These are phyloP conservation scores for Plasmodium cynomolgi DNA, from an alignment of 169 alveolate species.

Conservation along the genomic window DNA sequence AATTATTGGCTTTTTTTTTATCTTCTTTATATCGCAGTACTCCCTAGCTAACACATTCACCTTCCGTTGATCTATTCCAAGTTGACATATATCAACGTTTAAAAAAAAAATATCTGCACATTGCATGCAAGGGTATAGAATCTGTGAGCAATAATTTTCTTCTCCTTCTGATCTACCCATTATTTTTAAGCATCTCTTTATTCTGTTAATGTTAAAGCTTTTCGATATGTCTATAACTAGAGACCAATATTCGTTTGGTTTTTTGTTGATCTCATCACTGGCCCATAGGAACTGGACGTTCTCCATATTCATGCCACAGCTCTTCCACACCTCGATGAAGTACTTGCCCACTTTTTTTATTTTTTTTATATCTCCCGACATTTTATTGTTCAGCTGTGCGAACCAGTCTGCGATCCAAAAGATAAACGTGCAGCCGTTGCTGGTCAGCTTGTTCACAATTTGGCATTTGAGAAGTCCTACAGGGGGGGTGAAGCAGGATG, in stretches of 20 bases:
- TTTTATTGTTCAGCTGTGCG: conserved; percentile 98
- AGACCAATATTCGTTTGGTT: conserved; percentile 97
- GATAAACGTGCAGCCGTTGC: conserved; percentile 96
- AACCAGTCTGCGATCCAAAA: conserved; percentile 99
- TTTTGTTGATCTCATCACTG: conserved; percentile 96
- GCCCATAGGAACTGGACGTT: conserved; percentile 99
- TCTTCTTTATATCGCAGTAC: conserved; percentile 90
- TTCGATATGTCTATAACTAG: conserved; percentile 96
- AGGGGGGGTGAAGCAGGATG: neutral
- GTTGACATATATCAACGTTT: conserved; percentile 98
- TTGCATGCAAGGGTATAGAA: conserved; percentile 98
- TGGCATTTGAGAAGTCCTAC: conserved; percentile 82
- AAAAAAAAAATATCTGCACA: conserved; percentile 98
- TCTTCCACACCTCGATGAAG: conserved; percentile 99
- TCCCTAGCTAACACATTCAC: conserved; percentile 98
- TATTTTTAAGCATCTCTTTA: conserved; percentile 97
- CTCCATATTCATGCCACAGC: conserved; percentile 99
- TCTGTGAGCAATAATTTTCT: conserved; percentile 93
- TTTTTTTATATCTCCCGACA: conserved; percentile 98
- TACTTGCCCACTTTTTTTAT: conserved; percentile 96
- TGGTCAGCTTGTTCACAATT: conserved; percentile 95
- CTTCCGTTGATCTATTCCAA: conserved; percentile 99
- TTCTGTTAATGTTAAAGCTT: conserved; percentile 92
- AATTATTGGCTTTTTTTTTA: conserved; percentile 92
- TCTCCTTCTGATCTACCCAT: conserved; percentile 99